phyloP scores from a whole-genome alignment of 495 filamentous ascomycete genomes.

The Pyronema omphalodes region DNA sequence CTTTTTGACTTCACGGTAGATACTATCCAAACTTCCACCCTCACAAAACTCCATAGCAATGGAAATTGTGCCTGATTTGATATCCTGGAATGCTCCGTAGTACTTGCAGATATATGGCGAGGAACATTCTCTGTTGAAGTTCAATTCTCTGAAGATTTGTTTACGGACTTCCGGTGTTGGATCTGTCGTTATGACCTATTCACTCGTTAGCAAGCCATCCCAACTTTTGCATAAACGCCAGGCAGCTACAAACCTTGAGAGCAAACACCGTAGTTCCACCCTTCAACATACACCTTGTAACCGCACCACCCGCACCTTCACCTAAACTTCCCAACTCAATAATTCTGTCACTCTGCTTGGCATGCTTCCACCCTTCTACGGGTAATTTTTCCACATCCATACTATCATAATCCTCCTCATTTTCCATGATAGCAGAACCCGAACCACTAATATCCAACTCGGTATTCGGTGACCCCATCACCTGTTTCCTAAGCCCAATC shows the following conservation, averaged over 20 bases:
- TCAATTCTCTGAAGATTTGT: conserved; percentile 85
- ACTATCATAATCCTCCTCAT: conserved; percentile 23
- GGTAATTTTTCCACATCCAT: conserved; percentile 86
- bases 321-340: conserved; percentile 76
- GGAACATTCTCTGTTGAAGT: conserved; percentile 93
- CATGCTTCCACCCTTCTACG: conserved; percentile 86
- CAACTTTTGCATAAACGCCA: neutral
- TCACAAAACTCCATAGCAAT: conserved; percentile 99
- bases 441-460: conserved; percentile 8
- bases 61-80: conserved; percentile 80
- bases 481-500: conserved; percentile 23
- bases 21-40: conserved; percentile 81
- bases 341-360: conserved; percentile 72
- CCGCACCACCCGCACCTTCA: conserved; percentile 88
- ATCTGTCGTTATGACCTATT: conserved; percentile 81
- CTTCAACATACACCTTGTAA: conserved; percentile 74
- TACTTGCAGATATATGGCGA: conserved; percentile 91
- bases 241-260: conserved; percentile 53
- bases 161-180: conserved; percentile 95
- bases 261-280: conserved; percentile 90
- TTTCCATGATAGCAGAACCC: conserved; percentile 13
- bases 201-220: conserved; percentile 13
- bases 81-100: conserved; percentile 89
- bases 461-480: conserved; percentile 20
- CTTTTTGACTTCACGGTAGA: conserved; percentile 92